phyloP scores from a whole-genome alignment of 768 basidiomycete species.

The Epithele typhae region DNA sequence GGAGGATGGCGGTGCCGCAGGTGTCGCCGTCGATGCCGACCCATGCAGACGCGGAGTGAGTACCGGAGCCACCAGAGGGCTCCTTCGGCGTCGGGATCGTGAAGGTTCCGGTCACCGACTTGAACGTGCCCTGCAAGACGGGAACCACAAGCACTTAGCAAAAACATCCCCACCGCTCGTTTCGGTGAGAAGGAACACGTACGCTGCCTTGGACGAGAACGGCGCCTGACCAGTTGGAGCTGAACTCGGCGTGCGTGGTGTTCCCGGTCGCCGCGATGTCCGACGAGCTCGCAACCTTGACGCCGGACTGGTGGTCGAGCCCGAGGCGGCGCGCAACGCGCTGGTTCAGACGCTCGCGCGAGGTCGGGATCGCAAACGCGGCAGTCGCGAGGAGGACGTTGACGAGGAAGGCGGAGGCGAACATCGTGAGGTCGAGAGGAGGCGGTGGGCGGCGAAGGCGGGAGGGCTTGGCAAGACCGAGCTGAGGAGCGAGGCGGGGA shows the following conservation, averaged over 20 bases:
- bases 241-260: conserved; percentile 25
- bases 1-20: conserved; percentile 31
- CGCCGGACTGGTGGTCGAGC: conserved; percentile 4
- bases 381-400: conserved; percentile 21
- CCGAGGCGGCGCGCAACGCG: conserved; percentile 22
- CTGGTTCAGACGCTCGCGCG: conserved; percentile 14
- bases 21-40: conserved; percentile 36
- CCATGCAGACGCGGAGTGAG: conserved; percentile 31
- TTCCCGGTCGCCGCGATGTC: conserved; percentile 8
- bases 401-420: conserved; percentile 19
- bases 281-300: neutral
- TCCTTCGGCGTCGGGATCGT: conserved; percentile 28
- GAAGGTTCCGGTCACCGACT: conserved; percentile 34
- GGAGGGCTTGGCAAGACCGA: neutral
- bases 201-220: conserved; percentile 26
- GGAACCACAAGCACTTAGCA: neutral
- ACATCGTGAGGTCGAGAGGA: conserved; percentile 10
- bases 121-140: conserved; percentile 26
- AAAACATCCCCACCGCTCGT: too few species aligned
- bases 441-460: neutral
- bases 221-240: conserved; percentile 34
- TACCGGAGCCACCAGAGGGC: conserved; percentile 20
- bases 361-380: conserved; percentile 19
- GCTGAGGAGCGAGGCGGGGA: neutral
- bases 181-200: neutral